Evolutionary conservation across 345 rosid species (phyloP), one percentile per base, ranked within the genome.

Genomic region (Triadica sebifera): DNA sequence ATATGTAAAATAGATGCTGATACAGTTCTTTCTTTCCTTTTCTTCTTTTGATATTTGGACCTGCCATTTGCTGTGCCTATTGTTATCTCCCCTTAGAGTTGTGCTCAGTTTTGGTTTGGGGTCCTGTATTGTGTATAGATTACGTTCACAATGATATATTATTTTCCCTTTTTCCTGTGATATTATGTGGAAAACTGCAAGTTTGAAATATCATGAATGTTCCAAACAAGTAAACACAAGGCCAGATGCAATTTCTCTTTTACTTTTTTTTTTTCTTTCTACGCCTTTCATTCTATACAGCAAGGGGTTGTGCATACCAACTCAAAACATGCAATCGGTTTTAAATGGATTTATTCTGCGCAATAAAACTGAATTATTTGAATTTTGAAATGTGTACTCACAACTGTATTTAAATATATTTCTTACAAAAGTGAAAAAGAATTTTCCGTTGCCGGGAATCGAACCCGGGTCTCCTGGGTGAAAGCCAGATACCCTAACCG

Each of bases 391-490:
- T 29, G 1, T 29, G 34, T 29, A 29, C 1, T 29, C 2, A 29
- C 34, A 29, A 29, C 34, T 29, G 1, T 29, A 29, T 29, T 29
- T 29, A 1, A 29, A 29, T 29, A 1, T 29, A 29, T 29, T 2
- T 2, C 34, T 29, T 29, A 2, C 2, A 29, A 29, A 29, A 29
- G 34, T 1, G 34, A 16, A 15, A 29, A 68, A 68, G 2, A 0
- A 2, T 0, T 0, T 89, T 92, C 93, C 92, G 85, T 79, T 88
- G 93, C 90, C 91, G 93, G 93, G 89, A 92, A 92, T 92, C 86
- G 91, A 92, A 89, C 96, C 94, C 90, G 94, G 96, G 90, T 90
- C 91, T 79, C 91, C 91, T 88, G 96, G 94, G 94, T 89, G 91
- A 89, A 89, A 90, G 94, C 92, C 95, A 90, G 92, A 85, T 52